These are phyloP conservation scores for Quercus dentata DNA, from an alignment of 306 rosid genomes.

Conservation along the genomic window DNA sequence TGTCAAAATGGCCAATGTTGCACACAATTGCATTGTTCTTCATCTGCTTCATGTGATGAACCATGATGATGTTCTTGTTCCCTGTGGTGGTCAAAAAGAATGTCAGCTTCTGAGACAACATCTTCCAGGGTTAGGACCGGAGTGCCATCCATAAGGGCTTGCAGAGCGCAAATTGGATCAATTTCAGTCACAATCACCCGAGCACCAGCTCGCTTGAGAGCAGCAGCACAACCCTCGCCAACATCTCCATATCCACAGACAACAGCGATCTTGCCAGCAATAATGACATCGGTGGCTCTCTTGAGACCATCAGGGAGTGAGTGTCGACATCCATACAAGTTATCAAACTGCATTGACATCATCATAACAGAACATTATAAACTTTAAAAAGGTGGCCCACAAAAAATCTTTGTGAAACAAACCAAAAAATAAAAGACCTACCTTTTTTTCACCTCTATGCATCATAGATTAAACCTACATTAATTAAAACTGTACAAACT, in stretches of 20 bases:
- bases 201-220: conserved; percentile 90
- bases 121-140: conserved; percentile 70
- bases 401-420: too few relatives aligned
- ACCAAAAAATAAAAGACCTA: too few relatives aligned
- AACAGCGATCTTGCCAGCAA: conserved; percentile 89
- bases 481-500: too few relatives aligned
- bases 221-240: conserved; percentile 96
- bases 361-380: too few relatives aligned
- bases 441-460: too few relatives aligned
- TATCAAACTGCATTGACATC: conserved; percentile 62
- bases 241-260: conserved; percentile 93
- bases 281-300: conserved; percentile 98
- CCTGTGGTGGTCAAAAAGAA: conserved; percentile 94
- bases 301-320: conserved; percentile 95
- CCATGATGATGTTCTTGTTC: not conserved
- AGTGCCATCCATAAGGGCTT: conserved; percentile 89
- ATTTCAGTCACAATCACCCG: conserved; percentile 91
- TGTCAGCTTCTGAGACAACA: conserved; percentile 61
- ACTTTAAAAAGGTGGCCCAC: too few relatives aligned
- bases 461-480: too few relatives aligned
- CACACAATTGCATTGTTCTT: not conserved
- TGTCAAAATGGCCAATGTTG: conserved; percentile 1
- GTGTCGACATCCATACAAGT: conserved; percentile 98
- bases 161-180: conserved; percentile 97
- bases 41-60: not conserved